Conservation (phyloP, 176 grass and related monocot genomes). For the Carex kokanica region DNA sequence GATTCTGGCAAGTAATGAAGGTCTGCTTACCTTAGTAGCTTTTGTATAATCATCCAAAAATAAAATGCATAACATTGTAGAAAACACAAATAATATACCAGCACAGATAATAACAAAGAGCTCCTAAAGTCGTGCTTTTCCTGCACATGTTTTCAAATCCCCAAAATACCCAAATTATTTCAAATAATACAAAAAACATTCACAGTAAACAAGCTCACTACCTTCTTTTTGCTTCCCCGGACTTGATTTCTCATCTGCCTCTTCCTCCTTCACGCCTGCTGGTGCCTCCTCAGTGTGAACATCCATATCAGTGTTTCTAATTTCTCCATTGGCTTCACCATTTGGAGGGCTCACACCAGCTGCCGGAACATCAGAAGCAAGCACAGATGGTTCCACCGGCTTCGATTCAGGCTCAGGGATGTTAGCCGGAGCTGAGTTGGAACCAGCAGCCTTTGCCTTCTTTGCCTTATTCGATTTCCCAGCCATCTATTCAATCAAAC, state of each 20-base stretch:
- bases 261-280: constrained; percentile 33
- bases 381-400: background rate
- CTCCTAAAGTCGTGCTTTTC: background rate
- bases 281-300: constrained; percentile 22
- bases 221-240: constrained; percentile 23
- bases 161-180: background rate
- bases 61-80: background rate
- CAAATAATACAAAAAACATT: background rate
- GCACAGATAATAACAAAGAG: background rate
- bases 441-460: constrained; percentile 46
- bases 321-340: constrained; percentile 36
- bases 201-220: background rate
- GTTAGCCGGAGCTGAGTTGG: constrained; percentile 1
- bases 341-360: constrained; percentile 32
- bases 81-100: background rate
- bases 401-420: constrained; percentile 33
- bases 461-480: constrained; percentile 82
- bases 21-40: background rate
- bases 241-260: constrained; percentile 51
- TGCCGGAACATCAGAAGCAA: background rate
- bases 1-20: background rate
- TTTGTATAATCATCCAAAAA: background rate
- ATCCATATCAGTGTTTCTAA: constrained; percentile 16
- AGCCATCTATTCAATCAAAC: constrained; percentile 56
- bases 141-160: background rate